Base-by-base conservation (phyloP, 2,329 filamentous ascomycete species). In the Clonostachys chloroleuca region DNA sequence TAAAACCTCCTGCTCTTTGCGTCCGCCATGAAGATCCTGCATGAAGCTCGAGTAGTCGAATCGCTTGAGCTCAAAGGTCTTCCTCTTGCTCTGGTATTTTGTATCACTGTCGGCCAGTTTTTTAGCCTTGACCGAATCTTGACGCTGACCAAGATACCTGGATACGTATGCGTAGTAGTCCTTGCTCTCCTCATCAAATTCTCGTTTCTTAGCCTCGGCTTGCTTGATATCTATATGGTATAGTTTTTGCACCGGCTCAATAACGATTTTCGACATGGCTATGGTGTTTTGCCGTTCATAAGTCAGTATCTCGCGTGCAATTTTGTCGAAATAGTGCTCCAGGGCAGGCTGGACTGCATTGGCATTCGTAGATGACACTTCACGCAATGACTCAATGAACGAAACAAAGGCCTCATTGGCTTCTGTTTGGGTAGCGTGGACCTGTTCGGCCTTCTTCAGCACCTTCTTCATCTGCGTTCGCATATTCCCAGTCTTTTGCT, bases 31-130 rank as follows among this genome's bases (percentile, higher is more conserved):
- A n/a, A 99, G 77, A 71, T 99, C 94, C 60, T 97, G 92, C 89
- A 99, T 95, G 62, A 97, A 99, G 13, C 90, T 96, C 4, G 92
- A 97, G 65, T 99, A 99, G 66, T 99, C 95, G 59, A 99, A 99
- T 10, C 95, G 86, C 71, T 95, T 96, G 48, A 99, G 78, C 71
- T 99, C 94, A 59, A 99, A 99, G 56, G 91, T 96, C 41, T 89
- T 85, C 54, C 92, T 83, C 72, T 97, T 97, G 42, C 80, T 84
- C 64, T 97, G 92, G 62, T 97, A 99, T 62, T 99, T 99, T 34
- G 89, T 87, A 65, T 99, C 94, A 57, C 91, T 96, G 58, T 96
- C 91, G 39, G 82, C 88, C 52, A 94, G 84, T 69, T 97, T 97
- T 78, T 99, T 99, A 64, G 95, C 89, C 69, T 97, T 99, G 58